Evolutionary conservation across 441 rosid species (phyloP).

Genomic region (Capsella rubella): DNA sequence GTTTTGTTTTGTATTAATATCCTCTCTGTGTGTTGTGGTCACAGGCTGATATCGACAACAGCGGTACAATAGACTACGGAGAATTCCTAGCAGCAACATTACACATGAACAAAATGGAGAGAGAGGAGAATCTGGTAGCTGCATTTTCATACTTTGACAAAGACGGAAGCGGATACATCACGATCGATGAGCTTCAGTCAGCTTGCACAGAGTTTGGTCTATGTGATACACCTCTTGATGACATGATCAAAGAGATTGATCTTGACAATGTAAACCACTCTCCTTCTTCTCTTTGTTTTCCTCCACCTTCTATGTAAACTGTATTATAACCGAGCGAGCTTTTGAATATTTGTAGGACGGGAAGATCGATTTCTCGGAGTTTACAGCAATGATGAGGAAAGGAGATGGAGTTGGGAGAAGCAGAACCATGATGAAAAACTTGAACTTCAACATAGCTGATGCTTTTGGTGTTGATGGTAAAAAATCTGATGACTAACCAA

Average conservation of each 20-base stretch:
- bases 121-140: conserved; percentile 80
- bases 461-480: conserved; percentile 57
- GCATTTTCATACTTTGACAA: conserved; percentile 87
- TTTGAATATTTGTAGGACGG: conserved; percentile 65
- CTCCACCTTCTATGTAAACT: not conserved
- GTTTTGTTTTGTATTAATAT: not conserved
- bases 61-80: conserved; percentile 86
- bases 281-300: not conserved
- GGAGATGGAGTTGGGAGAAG: conserved; percentile 66
- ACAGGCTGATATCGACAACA: conserved; percentile 92
- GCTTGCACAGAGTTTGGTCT: conserved; percentile 89
- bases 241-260: conserved; percentile 81
- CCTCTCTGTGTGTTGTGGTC: not conserved
- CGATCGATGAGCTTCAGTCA: conserved; percentile 85
- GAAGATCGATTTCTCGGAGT: conserved; percentile 78
- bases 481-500: conserved; percentile 22
- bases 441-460: conserved; percentile 69
- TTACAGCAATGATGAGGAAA: conserved; percentile 89
- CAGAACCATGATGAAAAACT: conserved; percentile 74
- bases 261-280: conserved; percentile 68
- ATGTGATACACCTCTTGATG: conserved; percentile 74
- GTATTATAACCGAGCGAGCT: not conserved
- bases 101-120: conserved; percentile 84
- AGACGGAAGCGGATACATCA: conserved; percentile 91
- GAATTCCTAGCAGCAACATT: conserved; percentile 91